Conservation (phyloP, 768 basidiomycete species). For the Termitomyces sp. region DNA sequence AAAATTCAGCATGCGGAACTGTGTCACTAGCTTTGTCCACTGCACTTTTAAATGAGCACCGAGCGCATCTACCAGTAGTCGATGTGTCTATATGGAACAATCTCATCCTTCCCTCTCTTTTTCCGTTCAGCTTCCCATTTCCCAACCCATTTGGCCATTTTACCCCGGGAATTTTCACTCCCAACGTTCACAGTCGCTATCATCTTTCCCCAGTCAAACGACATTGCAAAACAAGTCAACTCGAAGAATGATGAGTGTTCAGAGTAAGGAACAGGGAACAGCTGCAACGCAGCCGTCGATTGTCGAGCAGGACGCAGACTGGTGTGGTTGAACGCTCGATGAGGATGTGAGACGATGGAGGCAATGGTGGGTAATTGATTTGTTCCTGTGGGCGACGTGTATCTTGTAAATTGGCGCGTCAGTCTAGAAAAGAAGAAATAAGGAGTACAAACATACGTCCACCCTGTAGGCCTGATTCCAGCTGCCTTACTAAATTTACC, state of each 20-base stretch:
- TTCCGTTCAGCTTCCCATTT: constrained; percentile 85
- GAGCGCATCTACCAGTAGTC: constrained; percentile 39
- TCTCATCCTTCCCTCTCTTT: constrained; percentile 32
- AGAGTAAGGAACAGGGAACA: constrained; percentile 88
- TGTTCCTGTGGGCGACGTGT: constrained; percentile 58
- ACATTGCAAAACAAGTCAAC: constrained; percentile 91
- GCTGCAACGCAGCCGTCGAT: constrained; percentile 60
- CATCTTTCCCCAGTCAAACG: constrained; percentile 79
- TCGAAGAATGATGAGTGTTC: constrained; percentile 97
- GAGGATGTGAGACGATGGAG: constrained; percentile 62
- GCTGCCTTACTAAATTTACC: constrained; percentile 66
- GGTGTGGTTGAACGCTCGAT: constrained; percentile 61
- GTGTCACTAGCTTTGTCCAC: background rate
- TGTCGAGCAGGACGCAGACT: constrained; percentile 67
- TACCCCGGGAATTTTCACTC: constrained; percentile 63
- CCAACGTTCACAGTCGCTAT: constrained; percentile 95
- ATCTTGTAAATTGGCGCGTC: constrained; percentile 34
- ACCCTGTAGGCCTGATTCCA: constrained; percentile 92
- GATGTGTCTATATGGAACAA: constrained; percentile 35
- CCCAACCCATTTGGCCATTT: constrained; percentile 87
- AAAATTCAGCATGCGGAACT: constrained; percentile 11
- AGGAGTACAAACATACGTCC: constrained; percentile 64
- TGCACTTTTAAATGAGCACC: background rate
- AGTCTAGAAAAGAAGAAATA: background rate
- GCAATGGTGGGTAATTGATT: constrained; percentile 60